A percentile compares a stretch with the other conserved stretches of the same genome.
phyloP scores from a whole-genome alignment of 768 basidiomycete species.

The Podaxis sp. region DNA sequence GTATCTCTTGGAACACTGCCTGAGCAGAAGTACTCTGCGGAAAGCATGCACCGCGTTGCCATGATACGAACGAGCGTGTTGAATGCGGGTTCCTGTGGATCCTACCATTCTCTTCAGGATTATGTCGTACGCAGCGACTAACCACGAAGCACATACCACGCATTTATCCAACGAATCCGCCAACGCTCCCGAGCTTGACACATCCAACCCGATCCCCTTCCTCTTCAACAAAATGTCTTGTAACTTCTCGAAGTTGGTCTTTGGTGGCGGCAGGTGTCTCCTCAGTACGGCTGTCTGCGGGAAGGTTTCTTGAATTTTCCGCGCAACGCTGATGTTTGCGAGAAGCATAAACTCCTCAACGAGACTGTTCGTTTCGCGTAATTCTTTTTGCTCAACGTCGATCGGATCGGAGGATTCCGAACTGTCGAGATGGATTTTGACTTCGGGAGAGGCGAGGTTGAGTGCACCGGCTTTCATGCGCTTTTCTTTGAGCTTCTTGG shows the following conservation, averaged over 20 bases:
- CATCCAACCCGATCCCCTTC: conserved; percentile 80
- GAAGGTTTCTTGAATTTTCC: conserved; percentile 90
- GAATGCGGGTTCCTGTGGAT: conserved; percentile 82
- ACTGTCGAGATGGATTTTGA: conserved; percentile 94
- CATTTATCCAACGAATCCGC: conserved; percentile 88
- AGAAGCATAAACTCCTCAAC: conserved; percentile 99
- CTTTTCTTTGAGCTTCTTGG: conserved; percentile 77
- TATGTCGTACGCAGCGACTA: background rate
- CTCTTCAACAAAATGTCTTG: conserved; percentile 90
- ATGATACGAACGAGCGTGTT: conserved; percentile 98
- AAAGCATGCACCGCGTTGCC: conserved; percentile 98
- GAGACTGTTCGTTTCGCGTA: conserved; percentile 90
- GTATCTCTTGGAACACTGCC: conserved; percentile 91
- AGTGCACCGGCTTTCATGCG: conserved; percentile 97
- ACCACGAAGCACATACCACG: conserved; percentile 52
- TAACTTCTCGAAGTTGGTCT: conserved; percentile 91
- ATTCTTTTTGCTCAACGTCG: conserved; percentile 94
- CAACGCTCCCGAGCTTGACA: conserved; percentile 87
- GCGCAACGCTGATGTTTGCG: conserved; percentile 92
- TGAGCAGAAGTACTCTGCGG: conserved; percentile 97
- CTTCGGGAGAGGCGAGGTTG: conserved; percentile 96
- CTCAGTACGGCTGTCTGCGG: conserved; percentile 94
- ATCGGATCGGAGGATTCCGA: conserved; percentile 94
- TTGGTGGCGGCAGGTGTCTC: conserved; percentile 89
- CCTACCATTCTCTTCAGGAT: conserved; percentile 42